Evolutionary conservation across 345 rosid genomes (phyloP).

Genomic region (Brassica nigra): DNA sequence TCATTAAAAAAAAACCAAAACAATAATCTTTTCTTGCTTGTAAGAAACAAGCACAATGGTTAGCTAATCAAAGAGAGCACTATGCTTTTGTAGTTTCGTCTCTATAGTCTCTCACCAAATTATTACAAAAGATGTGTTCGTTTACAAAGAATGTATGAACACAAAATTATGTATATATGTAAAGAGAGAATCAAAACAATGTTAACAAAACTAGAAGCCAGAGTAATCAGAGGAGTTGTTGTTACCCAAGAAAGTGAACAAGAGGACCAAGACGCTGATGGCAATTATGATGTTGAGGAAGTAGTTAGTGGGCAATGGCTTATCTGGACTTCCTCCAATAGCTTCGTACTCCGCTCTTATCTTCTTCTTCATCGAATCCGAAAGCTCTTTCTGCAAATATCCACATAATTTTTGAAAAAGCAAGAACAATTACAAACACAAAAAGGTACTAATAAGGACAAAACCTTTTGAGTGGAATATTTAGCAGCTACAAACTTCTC

Average conservation of each 20-base stretch:
- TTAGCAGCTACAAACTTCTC: slow-evolving; percentile 93
- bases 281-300: slow-evolving; percentile 79
- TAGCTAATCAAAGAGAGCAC: slow-evolving; percentile 16
- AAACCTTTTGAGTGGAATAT: slow-evolving; percentile 82
- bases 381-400: slow-evolving; percentile 72
- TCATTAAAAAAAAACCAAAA: neutral
- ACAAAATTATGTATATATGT: neutral
- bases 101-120: neutral
- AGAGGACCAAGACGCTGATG: slow-evolving; percentile 66
- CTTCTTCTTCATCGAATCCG: slow-evolving; percentile 90
- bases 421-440: neutral
- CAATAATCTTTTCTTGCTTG: neutral
- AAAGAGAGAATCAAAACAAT: slow-evolving; percentile 4
- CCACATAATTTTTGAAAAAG: neutral
- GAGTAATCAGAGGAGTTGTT: slow-evolving; percentile 37
- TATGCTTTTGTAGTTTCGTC: slow-evolving; percentile 33
- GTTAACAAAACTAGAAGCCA: slow-evolving; percentile 19
- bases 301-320: slow-evolving; percentile 73
- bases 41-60: slow-evolving; percentile 17
- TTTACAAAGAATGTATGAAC: neutral
- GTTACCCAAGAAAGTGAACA: slow-evolving; percentile 67
- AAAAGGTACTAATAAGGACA: neutral
- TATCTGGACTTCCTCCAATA: slow-evolving; percentile 80
- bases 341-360: slow-evolving; percentile 82
- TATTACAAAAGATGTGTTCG: neutral